Conservation (phyloP, 768 basidiomycete genomes). For the Hygrocybe punicea region DNA sequence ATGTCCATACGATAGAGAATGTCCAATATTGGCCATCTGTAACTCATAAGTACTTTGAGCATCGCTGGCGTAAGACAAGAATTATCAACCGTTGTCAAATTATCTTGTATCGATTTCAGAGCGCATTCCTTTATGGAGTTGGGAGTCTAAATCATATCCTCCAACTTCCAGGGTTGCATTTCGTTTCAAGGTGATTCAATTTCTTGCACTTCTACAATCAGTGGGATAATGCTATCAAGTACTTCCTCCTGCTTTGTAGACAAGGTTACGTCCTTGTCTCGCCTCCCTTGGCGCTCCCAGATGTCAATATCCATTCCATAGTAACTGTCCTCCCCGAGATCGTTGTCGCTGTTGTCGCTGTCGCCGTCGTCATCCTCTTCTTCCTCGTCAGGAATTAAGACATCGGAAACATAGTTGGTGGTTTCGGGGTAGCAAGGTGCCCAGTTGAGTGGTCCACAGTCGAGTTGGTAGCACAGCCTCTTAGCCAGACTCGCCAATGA, state of each 20-base stretch:
- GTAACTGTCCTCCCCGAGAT: conserved; percentile 16
- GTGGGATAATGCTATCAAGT: conserved; percentile 13
- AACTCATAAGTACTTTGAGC: no score
- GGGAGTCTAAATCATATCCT: no score
- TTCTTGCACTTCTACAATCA: conserved; percentile 14
- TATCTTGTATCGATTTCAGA: no score
- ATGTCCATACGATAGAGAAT: no score
- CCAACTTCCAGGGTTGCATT: no score
- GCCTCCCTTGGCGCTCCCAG: conserved; percentile 15
- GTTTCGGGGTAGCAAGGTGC: conserved; percentile 14
- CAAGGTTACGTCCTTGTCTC: conserved; percentile 17
- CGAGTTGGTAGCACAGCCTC: conserved; percentile 11
- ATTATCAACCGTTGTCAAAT: no score
- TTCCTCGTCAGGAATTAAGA: conserved; percentile 13
- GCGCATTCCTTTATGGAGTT: no score
- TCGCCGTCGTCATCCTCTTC: conserved; percentile 5
- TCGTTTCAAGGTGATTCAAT: background rate
- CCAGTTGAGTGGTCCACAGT: conserved; percentile 20
- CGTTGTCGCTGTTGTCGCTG: background rate
- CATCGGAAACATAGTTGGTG: conserved; percentile 12
- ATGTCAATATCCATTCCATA: conserved; percentile 17
- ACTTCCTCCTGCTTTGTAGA: conserved; percentile 3
- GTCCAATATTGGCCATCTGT: no score
- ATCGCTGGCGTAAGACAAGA: no score
- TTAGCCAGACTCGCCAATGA: conserved; percentile 15